These are phyloP conservation scores for Silene conica DNA, from an alignment of 148 eudicot species.

Conservation along the genomic window DNA sequence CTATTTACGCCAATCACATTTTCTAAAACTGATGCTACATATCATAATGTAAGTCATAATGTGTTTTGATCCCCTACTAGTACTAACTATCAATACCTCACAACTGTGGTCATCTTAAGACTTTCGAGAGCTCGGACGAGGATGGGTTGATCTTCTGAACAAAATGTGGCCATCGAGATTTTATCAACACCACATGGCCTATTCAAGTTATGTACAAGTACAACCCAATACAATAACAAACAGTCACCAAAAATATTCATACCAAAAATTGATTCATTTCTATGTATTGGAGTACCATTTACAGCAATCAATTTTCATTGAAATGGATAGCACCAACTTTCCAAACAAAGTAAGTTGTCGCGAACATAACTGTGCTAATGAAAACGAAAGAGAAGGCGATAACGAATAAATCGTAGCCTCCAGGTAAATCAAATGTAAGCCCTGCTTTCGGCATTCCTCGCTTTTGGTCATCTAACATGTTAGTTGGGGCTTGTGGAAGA, in stretches of 20 bases:
- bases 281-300: not conserved
- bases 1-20: no score
- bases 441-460: conserved; percentile 84
- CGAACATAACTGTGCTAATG: conserved; percentile 83
- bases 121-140: no score
- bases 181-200: not conserved
- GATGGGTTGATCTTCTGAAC: conserved; percentile 61
- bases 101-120: no score
- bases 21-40: no score
- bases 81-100: no score
- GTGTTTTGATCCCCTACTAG: no score
- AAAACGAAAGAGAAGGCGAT: conserved; percentile 60
- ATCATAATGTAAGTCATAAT: no score
- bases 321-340: conserved; percentile 95
- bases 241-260: not conserved
- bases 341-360: conserved; percentile 86
- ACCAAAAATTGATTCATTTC: conserved; percentile 12
- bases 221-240: not conserved
- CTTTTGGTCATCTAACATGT: conserved; percentile 80
- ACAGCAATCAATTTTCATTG: conserved; percentile 48
- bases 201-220: not conserved
- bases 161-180: conserved; percentile 23
- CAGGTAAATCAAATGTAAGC: conserved; percentile 74
- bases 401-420: conserved; percentile 60
- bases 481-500: conserved; percentile 93